These are phyloP conservation scores for Pseudogymnoascus sp. DNA, from an alignment of 2,329 filamentous ascomycete species.

Conservation along the genomic window DNA sequence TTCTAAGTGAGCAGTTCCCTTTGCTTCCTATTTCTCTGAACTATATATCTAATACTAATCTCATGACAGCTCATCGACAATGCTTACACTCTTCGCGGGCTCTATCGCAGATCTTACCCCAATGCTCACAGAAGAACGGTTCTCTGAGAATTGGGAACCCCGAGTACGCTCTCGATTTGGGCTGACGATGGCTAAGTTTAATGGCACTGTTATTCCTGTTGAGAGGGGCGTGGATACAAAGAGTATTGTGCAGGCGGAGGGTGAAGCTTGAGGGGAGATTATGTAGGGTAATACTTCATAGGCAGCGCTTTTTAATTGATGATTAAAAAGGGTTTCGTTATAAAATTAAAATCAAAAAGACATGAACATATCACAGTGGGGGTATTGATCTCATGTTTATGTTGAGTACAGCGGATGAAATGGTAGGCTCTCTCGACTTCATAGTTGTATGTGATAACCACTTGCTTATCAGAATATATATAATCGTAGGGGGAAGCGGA, in stretches of 20 bases:
- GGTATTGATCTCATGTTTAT: no score
- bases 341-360: not conserved
- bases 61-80: constrained; percentile 30
- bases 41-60: not conserved
- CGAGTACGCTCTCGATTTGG: constrained; percentile 30
- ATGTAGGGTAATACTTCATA: not conserved
- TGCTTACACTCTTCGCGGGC: constrained; percentile 35
- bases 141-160: constrained; percentile 34
- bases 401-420: no score
- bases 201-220: constrained; percentile 32
- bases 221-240: constrained; percentile 29
- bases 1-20: constrained; percentile 26
- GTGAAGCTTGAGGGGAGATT: not conserved
- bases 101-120: constrained; percentile 30
- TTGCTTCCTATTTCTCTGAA: not conserved
- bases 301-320: not conserved
- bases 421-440: no score
- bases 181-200: constrained; percentile 35
- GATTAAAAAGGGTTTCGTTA: no score
- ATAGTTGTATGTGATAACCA: no score
- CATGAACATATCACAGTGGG: not conserved
- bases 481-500: no score
- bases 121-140: constrained; percentile 34
- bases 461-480: no score
- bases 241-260: not conserved